Base-by-base conservation (phyloP, 2,329 filamentous ascomycete species). In the Arthrobotrys musiformis region DNA sequence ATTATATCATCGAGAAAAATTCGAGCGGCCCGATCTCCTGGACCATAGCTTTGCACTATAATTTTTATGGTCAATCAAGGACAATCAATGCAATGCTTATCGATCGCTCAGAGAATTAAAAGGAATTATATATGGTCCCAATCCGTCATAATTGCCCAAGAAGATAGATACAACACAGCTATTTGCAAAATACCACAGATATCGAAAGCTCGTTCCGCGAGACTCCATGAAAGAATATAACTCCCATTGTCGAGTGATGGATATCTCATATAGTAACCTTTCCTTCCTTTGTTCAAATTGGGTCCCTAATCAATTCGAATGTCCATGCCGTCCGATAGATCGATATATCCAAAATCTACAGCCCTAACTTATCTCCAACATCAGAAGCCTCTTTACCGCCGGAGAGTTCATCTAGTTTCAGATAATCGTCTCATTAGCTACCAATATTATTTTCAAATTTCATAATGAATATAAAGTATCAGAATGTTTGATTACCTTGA, bases 401-500 rank as follows among this genome's bases (percentile, higher is more conserved):
- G 9, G 70, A 58, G 17, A 76, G 63, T 4, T 76, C 70, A 24
- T 69, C 70, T 76, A 52, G 30, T 33, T 30, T n/a, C n/a, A 15
- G n/a, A 42, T 22, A 17, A 8, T 19, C n/a, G 4, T 19, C 13
- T 37, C n/a, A 22, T 42, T n/a, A 46, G 48, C 22, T 7, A n/a
- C 17, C 26, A 4, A 0, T n/a, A n/a, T n/a, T n/a, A n/a, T n/a
- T n/a, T n/a, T n/a, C 19, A 17, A 1, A 6, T 5, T 3, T 8
- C 19, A 4, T 11, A 52, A 37, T 5, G 4, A 24, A n/a, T 17
- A 40, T 5, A 37, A 17, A 35, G 8, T 5, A 19, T 33, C 7
- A 22, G 15, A 22, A 17, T 33, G 1, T 11, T 22, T n/a, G 80
- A 81, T 80, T 69, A 84, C 83, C 81, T 67, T 81, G 82, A 2